These are phyloP conservation scores for Polychaeton citri DNA, from an alignment of 2,329 filamentous ascomycete species.

Conservation along the genomic window DNA sequence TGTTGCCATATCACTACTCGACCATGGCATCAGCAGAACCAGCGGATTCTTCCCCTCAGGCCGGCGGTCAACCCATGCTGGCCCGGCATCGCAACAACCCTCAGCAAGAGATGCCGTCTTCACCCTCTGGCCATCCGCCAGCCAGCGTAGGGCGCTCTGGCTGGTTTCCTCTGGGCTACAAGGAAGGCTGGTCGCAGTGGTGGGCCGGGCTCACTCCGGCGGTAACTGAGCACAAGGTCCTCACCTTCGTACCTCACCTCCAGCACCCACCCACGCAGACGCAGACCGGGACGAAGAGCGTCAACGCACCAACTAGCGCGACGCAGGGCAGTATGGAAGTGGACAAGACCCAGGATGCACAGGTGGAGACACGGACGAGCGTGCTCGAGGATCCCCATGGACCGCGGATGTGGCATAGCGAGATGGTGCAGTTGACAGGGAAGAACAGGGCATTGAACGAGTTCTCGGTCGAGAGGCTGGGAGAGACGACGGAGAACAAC, in stretches of 20 bases:
- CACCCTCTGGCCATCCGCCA: slow-evolving; percentile 3
- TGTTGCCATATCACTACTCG: too few relatives aligned
- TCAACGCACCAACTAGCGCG: slow-evolving; percentile 28
- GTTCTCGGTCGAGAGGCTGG: slow-evolving; percentile 74
- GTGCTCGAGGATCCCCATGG: slow-evolving; percentile 61
- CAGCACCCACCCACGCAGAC: slow-evolving; percentile 56
- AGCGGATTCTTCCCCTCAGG: slow-evolving; percentile 7
- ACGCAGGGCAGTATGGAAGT: slow-evolving; percentile 26
- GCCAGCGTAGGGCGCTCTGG: slow-evolving; percentile 6
- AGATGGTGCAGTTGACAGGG: slow-evolving; percentile 70
- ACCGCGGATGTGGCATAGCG: slow-evolving; percentile 71
- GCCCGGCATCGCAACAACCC: slow-evolving; percentile 20
- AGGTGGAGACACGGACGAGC: slow-evolving; percentile 31
- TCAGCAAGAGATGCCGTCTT: slow-evolving; percentile 11
- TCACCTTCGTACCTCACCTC: slow-evolving; percentile 74
- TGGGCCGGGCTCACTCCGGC: slow-evolving; percentile 78
- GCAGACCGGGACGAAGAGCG: slow-evolving; percentile 40
- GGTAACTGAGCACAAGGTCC: slow-evolving; percentile 74
- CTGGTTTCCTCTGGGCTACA: slow-evolving; percentile 75
- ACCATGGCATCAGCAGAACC: slow-evolving; percentile 21
- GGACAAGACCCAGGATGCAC: slow-evolving; percentile 15
- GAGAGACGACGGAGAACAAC: slow-evolving; percentile 67
- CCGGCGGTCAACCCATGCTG: slow-evolving; percentile 18
- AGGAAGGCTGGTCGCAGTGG: slow-evolving; percentile 86
- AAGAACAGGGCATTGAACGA: slow-evolving; percentile 85